phyloP scores from a whole-genome alignment of 192 early-diverging fungal species.

The Coemansia sp. region DNA sequence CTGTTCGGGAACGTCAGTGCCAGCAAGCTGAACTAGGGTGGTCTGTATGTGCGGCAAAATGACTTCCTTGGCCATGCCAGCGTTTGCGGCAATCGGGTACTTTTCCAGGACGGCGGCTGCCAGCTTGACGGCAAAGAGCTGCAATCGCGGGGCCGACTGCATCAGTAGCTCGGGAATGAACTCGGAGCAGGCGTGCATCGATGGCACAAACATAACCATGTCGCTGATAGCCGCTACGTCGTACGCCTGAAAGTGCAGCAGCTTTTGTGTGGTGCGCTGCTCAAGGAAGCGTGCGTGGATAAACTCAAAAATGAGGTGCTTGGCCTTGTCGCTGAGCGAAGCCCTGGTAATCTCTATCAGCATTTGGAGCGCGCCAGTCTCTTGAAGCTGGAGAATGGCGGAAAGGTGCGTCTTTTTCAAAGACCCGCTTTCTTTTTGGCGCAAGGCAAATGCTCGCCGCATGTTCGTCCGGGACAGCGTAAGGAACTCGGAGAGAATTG shows the following conservation, averaged over 20 bases:
- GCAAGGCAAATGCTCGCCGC: conserved; percentile 42
- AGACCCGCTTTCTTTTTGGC: conserved; percentile 20
- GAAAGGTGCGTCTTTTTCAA: conserved; percentile 45
- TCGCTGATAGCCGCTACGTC: conserved; percentile 53
- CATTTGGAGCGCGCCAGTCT: conserved; percentile 59
- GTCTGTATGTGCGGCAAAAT: conserved; percentile 51
- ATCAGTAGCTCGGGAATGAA: conserved; percentile 63
- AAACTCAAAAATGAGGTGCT: conserved; percentile 57
- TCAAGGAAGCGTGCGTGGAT: conserved; percentile 66
- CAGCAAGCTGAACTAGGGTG: conserved; percentile 35
- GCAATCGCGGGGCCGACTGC: conserved; percentile 37
- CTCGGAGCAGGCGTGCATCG: conserved; percentile 63
- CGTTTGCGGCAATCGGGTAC: conserved; percentile 49
- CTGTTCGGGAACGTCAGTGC: conserved; percentile 27
- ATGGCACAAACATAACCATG: conserved; percentile 65
- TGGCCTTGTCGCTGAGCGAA: conserved; percentile 13
- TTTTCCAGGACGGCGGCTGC: conserved; percentile 38
- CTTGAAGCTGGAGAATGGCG: conserved; percentile 61
- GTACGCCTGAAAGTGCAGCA: conserved; percentile 68
- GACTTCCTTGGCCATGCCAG: conserved; percentile 52
- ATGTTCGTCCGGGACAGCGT: conserved; percentile 51
- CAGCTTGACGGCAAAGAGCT: conserved; percentile 47
- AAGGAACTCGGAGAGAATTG: conserved; percentile 46
- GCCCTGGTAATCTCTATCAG: conserved; percentile 51
- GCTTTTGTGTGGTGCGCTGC: conserved; percentile 58